phyloP scores from a whole-genome alignment of 768 basidiomycete genomes.

The Mycena galopus region DNA sequence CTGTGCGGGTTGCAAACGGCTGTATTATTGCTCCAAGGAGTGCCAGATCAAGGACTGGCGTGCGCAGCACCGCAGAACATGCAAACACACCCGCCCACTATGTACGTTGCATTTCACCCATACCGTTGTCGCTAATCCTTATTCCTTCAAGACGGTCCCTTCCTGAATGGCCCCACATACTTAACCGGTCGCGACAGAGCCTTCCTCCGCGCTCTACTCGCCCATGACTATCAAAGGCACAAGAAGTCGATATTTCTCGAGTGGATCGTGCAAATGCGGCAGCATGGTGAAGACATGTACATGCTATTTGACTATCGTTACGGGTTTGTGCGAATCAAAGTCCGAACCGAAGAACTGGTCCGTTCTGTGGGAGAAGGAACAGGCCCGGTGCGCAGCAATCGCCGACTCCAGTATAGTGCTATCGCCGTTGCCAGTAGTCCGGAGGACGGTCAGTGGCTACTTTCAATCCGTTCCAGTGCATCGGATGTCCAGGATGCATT shows the following conservation, averaged over 20 bases:
- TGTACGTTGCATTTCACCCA: background rate
- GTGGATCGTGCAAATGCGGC: background rate
- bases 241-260: background rate
- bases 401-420: no score
- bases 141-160: background rate
- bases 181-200: background rate
- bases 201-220: background rate
- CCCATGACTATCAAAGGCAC: background rate
- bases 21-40: background rate
- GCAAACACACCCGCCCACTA: background rate
- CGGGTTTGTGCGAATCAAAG: background rate
- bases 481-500: no score
- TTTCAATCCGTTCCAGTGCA: no score
- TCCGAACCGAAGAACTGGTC: no score
- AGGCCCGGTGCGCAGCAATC: no score
- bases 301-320: background rate
- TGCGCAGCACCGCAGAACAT: background rate
- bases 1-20: background rate
- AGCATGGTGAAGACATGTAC: background rate
- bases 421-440: no score
- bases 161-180: background rate
- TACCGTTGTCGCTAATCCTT: background rate
- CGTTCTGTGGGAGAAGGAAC: no score
- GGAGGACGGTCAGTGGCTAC: no score
- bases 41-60: slow-evolving; percentile 1